Conservation (phyloP, 495 filamentous ascomycete species). For the Viridothelium virens region DNA sequence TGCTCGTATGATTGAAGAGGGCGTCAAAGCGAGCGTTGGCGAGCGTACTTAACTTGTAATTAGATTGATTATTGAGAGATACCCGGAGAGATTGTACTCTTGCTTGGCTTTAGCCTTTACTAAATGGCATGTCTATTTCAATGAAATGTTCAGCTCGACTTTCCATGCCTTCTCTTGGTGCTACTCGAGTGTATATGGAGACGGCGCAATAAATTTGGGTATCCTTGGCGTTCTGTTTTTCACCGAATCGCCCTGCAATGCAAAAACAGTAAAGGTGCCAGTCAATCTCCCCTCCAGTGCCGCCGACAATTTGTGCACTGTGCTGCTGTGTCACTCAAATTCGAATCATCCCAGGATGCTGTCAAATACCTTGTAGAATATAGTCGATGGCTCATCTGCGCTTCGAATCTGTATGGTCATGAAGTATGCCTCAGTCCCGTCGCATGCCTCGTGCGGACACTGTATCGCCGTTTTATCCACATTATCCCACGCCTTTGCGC, state of each 20-base stretch:
- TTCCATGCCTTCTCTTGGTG: neutral
- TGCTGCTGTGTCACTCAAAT: neutral
- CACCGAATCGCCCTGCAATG: neutral
- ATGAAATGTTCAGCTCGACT: neutral
- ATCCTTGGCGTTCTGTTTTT: too few relatives aligned
- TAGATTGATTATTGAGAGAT: neutral
- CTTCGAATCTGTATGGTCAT: constrained; percentile 96
- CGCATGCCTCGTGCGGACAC: constrained; percentile 69
- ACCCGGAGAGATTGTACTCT: neutral
- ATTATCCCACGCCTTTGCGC: constrained; percentile 79
- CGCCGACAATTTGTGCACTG: constrained; percentile 12
- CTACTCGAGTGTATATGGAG: too few relatives aligned
- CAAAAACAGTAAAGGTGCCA: neutral
- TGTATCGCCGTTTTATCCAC: constrained; percentile 72
- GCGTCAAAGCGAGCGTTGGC: constrained; percentile 33
- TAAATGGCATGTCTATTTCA: neutral
- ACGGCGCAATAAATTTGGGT: too few relatives aligned
- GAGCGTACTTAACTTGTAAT: neutral
- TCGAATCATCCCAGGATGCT: neutral
- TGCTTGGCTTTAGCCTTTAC: neutral
- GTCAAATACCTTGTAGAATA: constrained; percentile 60
- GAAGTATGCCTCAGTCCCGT: constrained; percentile 75
- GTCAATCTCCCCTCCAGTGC: constrained; percentile 11
- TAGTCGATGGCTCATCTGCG: constrained; percentile 98
- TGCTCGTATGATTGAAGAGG: constrained; percentile 52